Percentiles rank a stretch among this genome's conserved stretches.
Evolutionary conservation across 768 basidiomycete species (phyloP).

Genomic region (Pisolithus marmoratus): DNA sequence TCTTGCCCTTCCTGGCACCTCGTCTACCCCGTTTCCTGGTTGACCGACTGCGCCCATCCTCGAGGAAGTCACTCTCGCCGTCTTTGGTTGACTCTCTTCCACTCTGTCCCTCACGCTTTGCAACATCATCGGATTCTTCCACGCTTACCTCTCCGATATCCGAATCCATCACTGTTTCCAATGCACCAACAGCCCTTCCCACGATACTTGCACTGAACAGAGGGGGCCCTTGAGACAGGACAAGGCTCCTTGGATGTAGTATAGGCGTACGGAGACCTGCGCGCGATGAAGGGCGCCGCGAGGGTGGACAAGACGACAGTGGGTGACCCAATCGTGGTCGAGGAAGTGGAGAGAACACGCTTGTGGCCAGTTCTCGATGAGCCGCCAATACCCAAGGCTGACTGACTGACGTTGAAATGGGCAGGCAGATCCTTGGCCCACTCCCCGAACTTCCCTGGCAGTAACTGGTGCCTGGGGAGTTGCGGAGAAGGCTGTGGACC

Average conservation of each 20-base stretch:
- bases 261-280: slow-evolving; percentile 52
- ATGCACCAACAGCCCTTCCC: slow-evolving; percentile 36
- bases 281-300: slow-evolving; percentile 67
- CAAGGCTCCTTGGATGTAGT: slow-evolving; percentile 46
- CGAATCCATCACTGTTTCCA: slow-evolving; percentile 47
- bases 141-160: slow-evolving; percentile 17
- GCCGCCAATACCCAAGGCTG: neutral
- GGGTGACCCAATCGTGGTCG: slow-evolving; percentile 56
- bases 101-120: slow-evolving; percentile 22
- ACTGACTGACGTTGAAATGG: slow-evolving; percentile 46
- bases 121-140: slow-evolving; percentile 39
- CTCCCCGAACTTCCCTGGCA: slow-evolving; percentile 76
- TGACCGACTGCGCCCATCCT: slow-evolving; percentile 43
- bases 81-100: slow-evolving; percentile 7
- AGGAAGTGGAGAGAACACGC: slow-evolving; percentile 55
- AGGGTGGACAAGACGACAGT: slow-evolving; percentile 57
- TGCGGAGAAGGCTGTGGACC: slow-evolving; percentile 8
- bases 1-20: slow-evolving; percentile 75
- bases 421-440: slow-evolving; percentile 84
- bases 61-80: slow-evolving; percentile 25
- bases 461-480: slow-evolving; percentile 39
- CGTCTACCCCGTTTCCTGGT: slow-evolving; percentile 79
- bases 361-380: slow-evolving; percentile 38
- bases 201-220: slow-evolving; percentile 43
- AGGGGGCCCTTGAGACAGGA: slow-evolving; percentile 51